phyloP scores from a whole-genome alignment of 2,329 filamentous ascomycete species.

The Neocatenulostroma microsporum region DNA sequence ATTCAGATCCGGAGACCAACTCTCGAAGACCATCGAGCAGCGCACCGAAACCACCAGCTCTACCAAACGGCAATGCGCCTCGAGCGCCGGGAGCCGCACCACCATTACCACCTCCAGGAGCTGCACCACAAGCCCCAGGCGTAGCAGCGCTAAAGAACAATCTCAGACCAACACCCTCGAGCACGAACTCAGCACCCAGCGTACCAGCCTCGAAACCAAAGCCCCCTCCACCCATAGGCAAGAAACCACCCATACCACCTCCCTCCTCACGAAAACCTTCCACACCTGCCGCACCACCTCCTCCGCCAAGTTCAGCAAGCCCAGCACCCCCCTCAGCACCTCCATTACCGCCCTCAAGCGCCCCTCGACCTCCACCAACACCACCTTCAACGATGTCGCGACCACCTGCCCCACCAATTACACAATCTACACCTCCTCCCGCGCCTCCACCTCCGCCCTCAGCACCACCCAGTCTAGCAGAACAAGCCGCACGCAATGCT shows the following conservation, averaged over 20 bases:
- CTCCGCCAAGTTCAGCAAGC: too few relatives aligned
- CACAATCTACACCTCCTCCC: too few relatives aligned
- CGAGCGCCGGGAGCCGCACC: constrained; percentile 42
- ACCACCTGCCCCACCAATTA: too few relatives aligned
- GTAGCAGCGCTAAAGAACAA: constrained; percentile 43
- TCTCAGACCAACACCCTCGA: constrained; percentile 53
- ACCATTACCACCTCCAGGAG: constrained; percentile 45
- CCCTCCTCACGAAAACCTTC: constrained; percentile 50
- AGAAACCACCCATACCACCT: too few relatives aligned
- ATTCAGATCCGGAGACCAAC: constrained; percentile 66
- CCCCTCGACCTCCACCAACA: constrained; percentile 33
- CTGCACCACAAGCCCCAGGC: constrained; percentile 39
- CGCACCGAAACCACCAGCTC: constrained; percentile 27
- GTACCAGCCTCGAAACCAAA: constrained; percentile 49
- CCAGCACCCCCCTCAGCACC: constrained; percentile 53
- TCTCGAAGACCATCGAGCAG: constrained; percentile 41
- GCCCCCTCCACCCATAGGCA: constrained; percentile 64
- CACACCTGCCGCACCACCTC: constrained; percentile 48
- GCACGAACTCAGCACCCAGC: constrained; percentile 50
- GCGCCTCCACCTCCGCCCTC: constrained; percentile 40
- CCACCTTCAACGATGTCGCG: too few relatives aligned
- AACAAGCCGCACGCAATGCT: constrained; percentile 53
- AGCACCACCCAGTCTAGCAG: constrained; percentile 43
- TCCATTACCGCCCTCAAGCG: constrained; percentile 31
- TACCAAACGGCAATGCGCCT: constrained; percentile 32